Evolutionary conservation across 164 flowering plant species (phyloP), one percentile per base, ranked within the genome.

Genomic region (Echeveria elegans): DNA sequence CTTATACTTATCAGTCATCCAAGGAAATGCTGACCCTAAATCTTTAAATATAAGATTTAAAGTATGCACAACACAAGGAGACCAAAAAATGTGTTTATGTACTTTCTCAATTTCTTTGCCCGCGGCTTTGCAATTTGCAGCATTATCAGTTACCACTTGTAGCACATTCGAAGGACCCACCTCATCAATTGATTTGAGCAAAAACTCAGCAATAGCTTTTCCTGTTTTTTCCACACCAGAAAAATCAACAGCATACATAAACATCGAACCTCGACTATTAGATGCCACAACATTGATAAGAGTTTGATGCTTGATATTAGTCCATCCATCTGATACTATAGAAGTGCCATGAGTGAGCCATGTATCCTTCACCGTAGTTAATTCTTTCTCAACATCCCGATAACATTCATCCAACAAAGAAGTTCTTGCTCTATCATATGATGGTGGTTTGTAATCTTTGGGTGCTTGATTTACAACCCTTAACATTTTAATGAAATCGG

Each of bases 301-400:
- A 0, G 71, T 15, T 26, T 68, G 53, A 24, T 59, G 69, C 63
- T 75, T 78, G 50, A n/a, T 18, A 36, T 72, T 70, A 2, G 76
- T 16, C 76, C 76, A 78, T 15, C 76, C 78, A 66, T 75, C 60
- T 1, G 31, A 75, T 2, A 68, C 61, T 53, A 78, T 66, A 18
- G 74, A 72, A 21, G 69, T 72, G 28, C 76, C 76, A 61, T 69
- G 48, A 4, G 69, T 58, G 36, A 40, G 14, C 78, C 76, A 75
- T 34, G 68, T 63, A 43, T 72, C 64, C 23, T 70, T 71, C 24
- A 75, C 8, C 14, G 74, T 65, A 28, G 45, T 28, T 14, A 75
- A 50, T 0, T 67, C 70, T 31, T 37, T 9, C 5, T 37, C n/a
- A n/a, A n/a, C n/a, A n/a, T n/a, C n/a, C n/a, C n/a, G n/a, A n/a